These are phyloP conservation scores for Allantophomopsis cytisporea DNA, from an alignment of 2,329 filamentous ascomycete genomes.

Conservation along the genomic window DNA sequence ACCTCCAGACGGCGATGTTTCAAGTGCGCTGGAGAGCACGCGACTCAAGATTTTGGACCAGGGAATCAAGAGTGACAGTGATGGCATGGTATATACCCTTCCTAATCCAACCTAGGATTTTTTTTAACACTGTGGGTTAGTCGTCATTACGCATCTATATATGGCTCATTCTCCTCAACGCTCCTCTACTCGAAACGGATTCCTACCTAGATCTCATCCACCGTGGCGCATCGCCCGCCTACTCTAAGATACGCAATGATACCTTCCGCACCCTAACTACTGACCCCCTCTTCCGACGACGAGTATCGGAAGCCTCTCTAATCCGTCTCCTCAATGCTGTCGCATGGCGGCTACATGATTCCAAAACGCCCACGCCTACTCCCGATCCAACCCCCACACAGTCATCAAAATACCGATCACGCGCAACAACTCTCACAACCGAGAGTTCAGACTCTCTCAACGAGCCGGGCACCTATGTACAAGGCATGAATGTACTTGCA, in stretches of 20 bases:
- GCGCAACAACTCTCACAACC: constrained; percentile 45
- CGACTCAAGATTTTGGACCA: constrained; percentile 63
- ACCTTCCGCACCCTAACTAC: constrained; percentile 94
- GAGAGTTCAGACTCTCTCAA: constrained; percentile 46
- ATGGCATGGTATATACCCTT: constrained; percentile 54
- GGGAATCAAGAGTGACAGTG: constrained; percentile 62
- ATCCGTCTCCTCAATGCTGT: constrained; percentile 91
- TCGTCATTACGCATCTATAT: constrained; percentile 89
- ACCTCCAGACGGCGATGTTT: constrained; percentile 56
- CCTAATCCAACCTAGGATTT: constrained; percentile 1
- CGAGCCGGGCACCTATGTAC: constrained; percentile 80
- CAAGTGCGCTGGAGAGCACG: constrained; percentile 53
- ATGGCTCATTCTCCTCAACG: constrained; percentile 88
- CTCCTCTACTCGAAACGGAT: constrained; percentile 73
- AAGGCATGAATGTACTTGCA: constrained; percentile 97
- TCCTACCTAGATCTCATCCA: constrained; percentile 83
- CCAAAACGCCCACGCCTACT: constrained; percentile 26
- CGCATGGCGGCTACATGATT: constrained; percentile 85
- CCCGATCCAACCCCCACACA: constrained; percentile 21
- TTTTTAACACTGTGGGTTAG: constrained; percentile 29
- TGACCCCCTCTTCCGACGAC: constrained; percentile 89
- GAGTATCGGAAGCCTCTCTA: constrained; percentile 88
- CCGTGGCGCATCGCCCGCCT: constrained; percentile 84
- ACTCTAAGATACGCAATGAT: constrained; percentile 96
- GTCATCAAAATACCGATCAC: constrained; percentile 21